phyloP scores from a whole-genome alignment of 768 basidiomycete genomes.

The Amanita subjunquillea region DNA sequence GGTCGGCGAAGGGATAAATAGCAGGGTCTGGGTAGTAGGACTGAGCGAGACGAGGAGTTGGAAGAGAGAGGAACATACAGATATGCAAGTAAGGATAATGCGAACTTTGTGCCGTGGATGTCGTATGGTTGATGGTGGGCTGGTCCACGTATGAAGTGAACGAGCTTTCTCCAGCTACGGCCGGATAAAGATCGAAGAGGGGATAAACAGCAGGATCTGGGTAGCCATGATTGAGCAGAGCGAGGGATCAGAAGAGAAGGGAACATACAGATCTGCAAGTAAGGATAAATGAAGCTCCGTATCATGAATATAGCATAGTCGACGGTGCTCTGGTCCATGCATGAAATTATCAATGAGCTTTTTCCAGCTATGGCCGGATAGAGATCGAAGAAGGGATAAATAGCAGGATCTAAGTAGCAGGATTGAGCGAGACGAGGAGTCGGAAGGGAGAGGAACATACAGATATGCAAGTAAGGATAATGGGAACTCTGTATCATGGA shows the following conservation, averaged over 20 bases:
- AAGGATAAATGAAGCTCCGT: conserved; percentile 11
- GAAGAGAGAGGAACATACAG: conserved; percentile 13
- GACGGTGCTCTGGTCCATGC: neutral
- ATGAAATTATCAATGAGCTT: neutral
- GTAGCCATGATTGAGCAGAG: neutral
- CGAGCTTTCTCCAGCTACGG: neutral
- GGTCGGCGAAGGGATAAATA: conserved; percentile 30
- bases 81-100: conserved; percentile 23
- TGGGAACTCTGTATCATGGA: too few relatives aligned
- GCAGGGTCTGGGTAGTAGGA: conserved; percentile 11
- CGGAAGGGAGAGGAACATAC: too few relatives aligned
- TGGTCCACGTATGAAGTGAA: neutral
- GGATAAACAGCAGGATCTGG: conserved; percentile 29
- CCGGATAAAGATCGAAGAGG: conserved; percentile 14
- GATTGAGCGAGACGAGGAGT: too few relatives aligned
- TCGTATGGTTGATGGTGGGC: neutral
- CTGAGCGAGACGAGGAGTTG: neutral
- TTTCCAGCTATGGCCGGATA: neutral
- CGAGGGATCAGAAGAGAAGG: neutral
- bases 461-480: too few relatives aligned
- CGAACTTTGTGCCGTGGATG: conserved; percentile 2
- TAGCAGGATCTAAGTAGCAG: neutral
- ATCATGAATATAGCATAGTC: neutral
- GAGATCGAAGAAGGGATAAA: neutral
- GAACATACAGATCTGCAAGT: conserved; percentile 19